Evolutionary conservation across 495 filamentous ascomycete genomes (phyloP), one percentile per base, ranked within the genome.

Genomic region (Tuber magnatum): DNA sequence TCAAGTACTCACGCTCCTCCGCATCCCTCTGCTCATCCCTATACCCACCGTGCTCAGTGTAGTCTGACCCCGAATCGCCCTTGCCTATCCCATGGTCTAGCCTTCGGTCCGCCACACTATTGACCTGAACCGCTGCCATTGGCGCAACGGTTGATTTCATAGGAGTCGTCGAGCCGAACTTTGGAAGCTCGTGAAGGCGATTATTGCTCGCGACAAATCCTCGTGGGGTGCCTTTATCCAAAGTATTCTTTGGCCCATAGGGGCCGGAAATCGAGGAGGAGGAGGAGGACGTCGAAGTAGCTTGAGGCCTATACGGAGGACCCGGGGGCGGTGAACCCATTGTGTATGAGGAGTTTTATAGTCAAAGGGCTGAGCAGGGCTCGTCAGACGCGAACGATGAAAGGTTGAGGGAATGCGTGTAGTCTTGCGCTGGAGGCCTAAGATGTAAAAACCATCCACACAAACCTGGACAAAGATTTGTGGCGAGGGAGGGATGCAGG

Each of bases 161-260:
- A n/a, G 81, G 81, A 4, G 81, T 82, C n/a, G 77, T 80, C 20
- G 75, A 80, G 38, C 80, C 80, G 32, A 82, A 82, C 32, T 74
- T 73, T 16, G 77, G 80, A 71, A 71, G 74, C 56, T 71, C 70
- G 65, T 56, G 80, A 61, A 39, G 20, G 40, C 39, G 51, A 18
- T 70, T 68, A 38, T 46, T 73, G 12, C 28, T 43, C n/a, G 43
- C 48, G 40, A 51, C 32, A 61, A 78, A 80, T n/a, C 70, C 42
- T 6, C 73, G 70, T n/a, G 82, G 72, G 38, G 41, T 76, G 1
- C 70, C 70, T 16, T 73, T 48, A 76, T 81, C 70, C 35, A 82
- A 78, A 35, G 68, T 82, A 61, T 82, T 78, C 65, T 68, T 72
- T 0, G 81, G 81, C 12, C 71, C 69, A 56, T 82, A 82, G 9